Evolutionary conservation across 2,329 filamentous ascomycete genomes (phyloP).

Genomic region (Acephala macrosclerotiorum): DNA sequence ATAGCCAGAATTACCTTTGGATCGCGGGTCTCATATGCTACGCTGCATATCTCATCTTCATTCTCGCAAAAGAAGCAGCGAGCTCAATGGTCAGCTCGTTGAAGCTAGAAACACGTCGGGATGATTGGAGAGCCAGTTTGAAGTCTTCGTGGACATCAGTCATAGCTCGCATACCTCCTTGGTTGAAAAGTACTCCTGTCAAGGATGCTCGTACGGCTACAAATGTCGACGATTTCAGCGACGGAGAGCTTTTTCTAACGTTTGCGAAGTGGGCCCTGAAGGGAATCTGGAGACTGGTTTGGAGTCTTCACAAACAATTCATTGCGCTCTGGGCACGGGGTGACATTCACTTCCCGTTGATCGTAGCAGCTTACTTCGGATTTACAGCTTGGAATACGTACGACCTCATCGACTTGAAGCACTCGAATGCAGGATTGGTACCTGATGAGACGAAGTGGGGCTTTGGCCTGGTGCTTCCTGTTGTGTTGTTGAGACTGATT

Average conservation of each 20-base stretch:
- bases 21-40: slow-evolving; percentile 22
- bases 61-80: not conserved
- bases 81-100: not conserved
- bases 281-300: not conserved
- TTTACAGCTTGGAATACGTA: slow-evolving; percentile 27
- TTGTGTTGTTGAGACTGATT: slow-evolving; percentile 23
- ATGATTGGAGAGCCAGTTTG: not conserved
- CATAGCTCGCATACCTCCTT: not conserved
- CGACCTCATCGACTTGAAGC: slow-evolving; percentile 26
- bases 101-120: not conserved
- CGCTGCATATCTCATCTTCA: slow-evolving; percentile 13
- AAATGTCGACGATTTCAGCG: not conserved
- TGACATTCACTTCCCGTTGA: slow-evolving; percentile 15
- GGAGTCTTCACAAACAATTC: slow-evolving; percentile 13
- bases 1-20: slow-evolving; percentile 23
- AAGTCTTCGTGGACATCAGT: not conserved
- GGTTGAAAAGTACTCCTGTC: not conserved
- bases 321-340: slow-evolving; percentile 25
- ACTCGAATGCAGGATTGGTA: slow-evolving; percentile 22
- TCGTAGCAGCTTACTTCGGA: slow-evolving; percentile 22
- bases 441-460: slow-evolving; percentile 28
- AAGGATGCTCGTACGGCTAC: not conserved
- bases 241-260: not conserved
- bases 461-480: slow-evolving; percentile 28
- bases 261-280: not conserved